A percentile compares a stretch with the other conserved stretches of the same genome.
These are phyloP conservation scores for Urtica urens DNA, from an alignment of 306 rosid species.

Conservation along the genomic window DNA sequence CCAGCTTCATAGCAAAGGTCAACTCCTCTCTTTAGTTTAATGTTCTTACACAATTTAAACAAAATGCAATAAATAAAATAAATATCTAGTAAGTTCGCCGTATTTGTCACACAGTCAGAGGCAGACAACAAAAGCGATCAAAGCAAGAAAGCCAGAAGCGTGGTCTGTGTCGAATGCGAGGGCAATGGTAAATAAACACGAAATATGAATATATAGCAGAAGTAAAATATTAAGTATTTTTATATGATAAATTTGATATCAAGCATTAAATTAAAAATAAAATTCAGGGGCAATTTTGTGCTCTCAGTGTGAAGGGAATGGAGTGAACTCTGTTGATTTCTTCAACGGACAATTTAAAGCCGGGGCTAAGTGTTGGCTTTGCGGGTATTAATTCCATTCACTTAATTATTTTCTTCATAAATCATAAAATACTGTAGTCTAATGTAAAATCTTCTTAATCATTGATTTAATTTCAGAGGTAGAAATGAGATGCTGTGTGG, in stretches of 20 bases:
- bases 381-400: conserved; percentile 47
- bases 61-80: too few species aligned
- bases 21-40: neutral
- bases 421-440: neutral
- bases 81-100: neutral
- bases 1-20: conserved; percentile 11
- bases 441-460: neutral
- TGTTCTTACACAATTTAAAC: too few species aligned
- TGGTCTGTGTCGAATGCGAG: conserved; percentile 69
- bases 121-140: conserved; percentile 10
- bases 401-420: neutral
- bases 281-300: conserved; percentile 59
- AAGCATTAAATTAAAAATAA: neutral
- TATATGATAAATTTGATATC: neutral
- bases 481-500: conserved; percentile 71
- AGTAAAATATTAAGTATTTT: neutral
- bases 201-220: neutral
- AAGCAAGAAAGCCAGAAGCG: conserved; percentile 53
- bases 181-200: conserved; percentile 50
- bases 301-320: conserved; percentile 67
- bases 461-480: conserved; percentile 44
- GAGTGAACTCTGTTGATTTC: conserved; percentile 72
- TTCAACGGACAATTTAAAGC: conserved; percentile 76
- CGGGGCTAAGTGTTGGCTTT: conserved; percentile 82
- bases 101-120: conserved; percentile 34